Percentiles rank a stretch among this genome's conserved stretches.
These are phyloP conservation scores for Trichoderma polysporum DNA, from an alignment of 2,329 filamentous ascomycete genomes.

Conservation along the genomic window DNA sequence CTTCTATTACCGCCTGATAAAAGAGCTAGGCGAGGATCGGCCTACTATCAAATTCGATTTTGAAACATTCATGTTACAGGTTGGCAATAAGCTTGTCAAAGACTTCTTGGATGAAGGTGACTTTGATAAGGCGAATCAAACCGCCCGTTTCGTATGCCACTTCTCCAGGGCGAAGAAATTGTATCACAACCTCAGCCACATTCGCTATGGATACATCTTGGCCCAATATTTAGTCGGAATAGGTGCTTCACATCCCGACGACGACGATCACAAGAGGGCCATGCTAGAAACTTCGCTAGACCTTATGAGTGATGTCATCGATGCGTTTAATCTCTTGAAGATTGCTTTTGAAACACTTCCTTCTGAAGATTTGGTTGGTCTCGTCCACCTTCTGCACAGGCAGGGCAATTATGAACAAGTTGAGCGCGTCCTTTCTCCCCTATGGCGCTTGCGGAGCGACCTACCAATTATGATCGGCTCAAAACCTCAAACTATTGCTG, in stretches of 20 bases:
- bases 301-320: constrained; percentile 31
- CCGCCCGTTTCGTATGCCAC: neutral
- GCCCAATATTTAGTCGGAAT: constrained; percentile 46
- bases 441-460: constrained; percentile 28
- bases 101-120: neutral
- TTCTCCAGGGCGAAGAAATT: constrained; percentile 34
- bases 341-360: constrained; percentile 45
- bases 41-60: constrained; percentile 39
- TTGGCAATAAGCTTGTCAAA: constrained; percentile 34
- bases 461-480: constrained; percentile 17
- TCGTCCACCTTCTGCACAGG: constrained; percentile 47
- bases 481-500: neutral
- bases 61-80: constrained; percentile 37
- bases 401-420: constrained; percentile 48
- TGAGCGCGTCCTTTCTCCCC: constrained; percentile 32
- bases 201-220: constrained; percentile 46
- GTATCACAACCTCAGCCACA: constrained; percentile 40
- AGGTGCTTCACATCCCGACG: constrained; percentile 35
- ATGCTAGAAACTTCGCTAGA: neutral
- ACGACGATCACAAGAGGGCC: constrained; percentile 21
- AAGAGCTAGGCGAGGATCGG: constrained; percentile 37
- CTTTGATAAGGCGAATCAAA: neutral
- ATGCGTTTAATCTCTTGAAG: constrained; percentile 41
- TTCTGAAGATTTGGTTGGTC: constrained; percentile 45
- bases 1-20: constrained; percentile 43